Evolutionary conservation across 371 early-diverging fungal genomes (phyloP).

Genomic region (Apophysomyces ossiformis): DNA sequence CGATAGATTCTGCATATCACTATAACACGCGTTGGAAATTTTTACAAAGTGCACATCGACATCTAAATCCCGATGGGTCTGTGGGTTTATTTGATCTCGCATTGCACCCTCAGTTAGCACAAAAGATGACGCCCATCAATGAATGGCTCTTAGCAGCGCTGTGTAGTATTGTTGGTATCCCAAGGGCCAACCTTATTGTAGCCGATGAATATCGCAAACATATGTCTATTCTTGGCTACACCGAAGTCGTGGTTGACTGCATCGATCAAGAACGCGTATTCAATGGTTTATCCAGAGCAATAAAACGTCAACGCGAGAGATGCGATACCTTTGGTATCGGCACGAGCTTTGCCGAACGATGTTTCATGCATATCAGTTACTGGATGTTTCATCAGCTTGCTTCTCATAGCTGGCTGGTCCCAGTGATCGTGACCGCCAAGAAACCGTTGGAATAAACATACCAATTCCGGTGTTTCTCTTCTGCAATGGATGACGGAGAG

Average conservation of each 20-base stretch:
- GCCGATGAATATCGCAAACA: constrained; percentile 15
- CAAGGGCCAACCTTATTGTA: constrained; percentile 34
- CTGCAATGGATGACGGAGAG: too few species aligned
- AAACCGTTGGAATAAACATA: not conserved
- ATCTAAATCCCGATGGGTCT: constrained; percentile 40
- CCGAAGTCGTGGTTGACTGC: constrained; percentile 12
- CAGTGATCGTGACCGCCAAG: constrained; percentile 18
- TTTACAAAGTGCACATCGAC: constrained; percentile 31
- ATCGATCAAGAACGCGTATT: constrained; percentile 18
- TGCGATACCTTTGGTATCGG: constrained; percentile 23
- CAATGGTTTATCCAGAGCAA: constrained; percentile 17
- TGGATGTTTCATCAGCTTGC: constrained; percentile 17
- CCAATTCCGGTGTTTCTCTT: too few species aligned
- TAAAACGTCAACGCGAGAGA: constrained; percentile 14
- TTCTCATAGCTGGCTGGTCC: constrained; percentile 16
- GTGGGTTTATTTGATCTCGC: constrained; percentile 49
- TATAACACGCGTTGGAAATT: constrained; percentile 58
- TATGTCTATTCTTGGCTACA: constrained; percentile 16
- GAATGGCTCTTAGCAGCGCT: constrained; percentile 12
- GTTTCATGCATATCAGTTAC: constrained; percentile 11
- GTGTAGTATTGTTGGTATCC: constrained; percentile 27
- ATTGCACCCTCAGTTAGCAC: constrained; percentile 20
- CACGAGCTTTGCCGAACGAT: constrained; percentile 3
- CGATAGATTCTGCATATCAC: constrained; percentile 65
- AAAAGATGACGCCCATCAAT: constrained; percentile 18